A percentile compares a stretch with the other conserved stretches of the same genome.
These are phyloP conservation scores for Phytophthora podocarpi DNA, from an alignment of 352 stramenopile genomes.

Conservation along the genomic window DNA sequence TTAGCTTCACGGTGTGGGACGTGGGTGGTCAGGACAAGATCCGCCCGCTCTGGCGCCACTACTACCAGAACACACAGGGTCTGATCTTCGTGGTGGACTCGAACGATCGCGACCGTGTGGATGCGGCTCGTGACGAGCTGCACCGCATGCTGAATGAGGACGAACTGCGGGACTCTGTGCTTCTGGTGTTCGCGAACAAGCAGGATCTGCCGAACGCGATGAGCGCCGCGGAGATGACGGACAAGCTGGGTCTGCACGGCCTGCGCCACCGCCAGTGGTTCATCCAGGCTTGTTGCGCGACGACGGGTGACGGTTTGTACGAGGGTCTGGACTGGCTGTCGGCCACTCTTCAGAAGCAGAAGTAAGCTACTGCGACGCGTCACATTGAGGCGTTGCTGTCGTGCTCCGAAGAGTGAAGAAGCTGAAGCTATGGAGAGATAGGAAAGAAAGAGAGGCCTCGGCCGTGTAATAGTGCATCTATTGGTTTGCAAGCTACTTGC, in stretches of 20 bases:
- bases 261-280: constrained; percentile 99
- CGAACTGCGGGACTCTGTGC: constrained; percentile 95
- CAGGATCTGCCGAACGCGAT: constrained; percentile 97
- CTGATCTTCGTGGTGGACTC: constrained; percentile 99
- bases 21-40: constrained; percentile 99
- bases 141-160: constrained; percentile 99
- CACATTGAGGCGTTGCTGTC: not conserved
- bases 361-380: constrained; percentile 47
- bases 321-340: constrained; percentile 99
- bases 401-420: constrained; percentile 20
- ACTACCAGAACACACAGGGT: constrained; percentile 99
- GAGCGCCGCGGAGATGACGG: constrained; percentile 98
- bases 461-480: constrained; percentile 48
- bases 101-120: constrained; percentile 98
- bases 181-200: constrained; percentile 99
- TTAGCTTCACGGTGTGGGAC: constrained; percentile 99
- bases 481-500: constrained; percentile 33
- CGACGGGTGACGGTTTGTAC: constrained; percentile 98
- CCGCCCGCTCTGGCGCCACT: constrained; percentile 98
- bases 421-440: constrained; percentile 27
- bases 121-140: constrained; percentile 96
- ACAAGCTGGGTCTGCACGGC: constrained; percentile 98
- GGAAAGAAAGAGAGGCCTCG: constrained; percentile 27
- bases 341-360: constrained; percentile 83
- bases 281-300: constrained; percentile 99